Evolutionary conservation across 768 basidiomycete species (phyloP).

Genomic region (Boletus rubropictus): DNA sequence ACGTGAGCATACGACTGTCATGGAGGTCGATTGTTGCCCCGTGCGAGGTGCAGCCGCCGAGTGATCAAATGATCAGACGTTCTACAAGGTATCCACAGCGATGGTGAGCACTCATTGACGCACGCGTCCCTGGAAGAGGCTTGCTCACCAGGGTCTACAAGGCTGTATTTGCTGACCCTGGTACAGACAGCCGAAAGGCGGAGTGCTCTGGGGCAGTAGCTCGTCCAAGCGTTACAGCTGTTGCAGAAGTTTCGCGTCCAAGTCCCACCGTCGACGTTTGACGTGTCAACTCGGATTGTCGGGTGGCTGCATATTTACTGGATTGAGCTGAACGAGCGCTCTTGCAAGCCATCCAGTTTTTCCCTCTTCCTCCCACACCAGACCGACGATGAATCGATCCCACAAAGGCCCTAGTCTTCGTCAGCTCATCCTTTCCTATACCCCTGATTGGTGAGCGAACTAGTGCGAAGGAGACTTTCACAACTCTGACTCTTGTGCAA

Average conservation of each 20-base stretch:
- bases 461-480: neutral
- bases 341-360: neutral
- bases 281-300: neutral
- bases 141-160: no score
- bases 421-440: slow-evolving; percentile 44
- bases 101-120: neutral
- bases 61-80: no score
- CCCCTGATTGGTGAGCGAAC: slow-evolving; percentile 63
- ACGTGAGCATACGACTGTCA: no score
- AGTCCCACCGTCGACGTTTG: no score
- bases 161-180: no score
- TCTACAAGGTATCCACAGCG: neutral
- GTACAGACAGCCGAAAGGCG: no score
- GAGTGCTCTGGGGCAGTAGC: neutral
- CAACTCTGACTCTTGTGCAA: neutral
- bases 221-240: no score
- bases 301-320: neutral
- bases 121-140: no score
- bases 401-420: slow-evolving; percentile 15
- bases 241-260: no score
- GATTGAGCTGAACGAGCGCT: neutral
- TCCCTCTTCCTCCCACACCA: neutral
- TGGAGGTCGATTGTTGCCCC: no score
- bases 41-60: no score
- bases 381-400: slow-evolving; percentile 9